Conservation (phyloP, 2,329 filamentous ascomycete species). For the Aspergillus jensenii region DNA sequence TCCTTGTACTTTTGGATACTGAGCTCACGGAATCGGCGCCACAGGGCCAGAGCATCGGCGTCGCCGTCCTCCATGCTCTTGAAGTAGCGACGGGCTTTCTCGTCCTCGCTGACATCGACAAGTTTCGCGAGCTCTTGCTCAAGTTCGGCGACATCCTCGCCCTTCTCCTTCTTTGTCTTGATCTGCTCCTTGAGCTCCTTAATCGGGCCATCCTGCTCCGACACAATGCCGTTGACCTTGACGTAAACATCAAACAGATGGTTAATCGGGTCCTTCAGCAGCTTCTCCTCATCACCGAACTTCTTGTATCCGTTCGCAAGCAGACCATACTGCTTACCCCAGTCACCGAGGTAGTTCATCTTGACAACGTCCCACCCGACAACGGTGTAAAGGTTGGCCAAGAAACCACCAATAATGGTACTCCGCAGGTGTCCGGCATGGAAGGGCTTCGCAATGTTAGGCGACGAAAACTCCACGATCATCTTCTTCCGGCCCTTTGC, state of each 20-base stretch:
- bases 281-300: constrained; percentile 61
- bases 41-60: constrained; percentile 58
- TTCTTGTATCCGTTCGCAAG: constrained; percentile 62
- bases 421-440: constrained; percentile 65
- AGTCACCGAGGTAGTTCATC: constrained; percentile 69
- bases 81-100: constrained; percentile 64
- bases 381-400: constrained; percentile 60
- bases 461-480: constrained; percentile 66
- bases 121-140: constrained; percentile 51
- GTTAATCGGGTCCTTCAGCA: constrained; percentile 62
- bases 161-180: constrained; percentile 49
- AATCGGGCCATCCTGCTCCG: constrained; percentile 56
- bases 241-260: constrained; percentile 68
- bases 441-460: constrained; percentile 68
- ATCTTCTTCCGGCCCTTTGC: constrained; percentile 58
- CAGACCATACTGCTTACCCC: constrained; percentile 68
- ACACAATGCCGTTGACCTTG: constrained; percentile 59
- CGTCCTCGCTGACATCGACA: constrained; percentile 56
- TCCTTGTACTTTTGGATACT: constrained; percentile 65
- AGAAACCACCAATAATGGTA: constrained; percentile 67
- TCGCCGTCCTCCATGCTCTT: constrained; percentile 68
- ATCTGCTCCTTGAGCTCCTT: constrained; percentile 55
- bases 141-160: constrained; percentile 48
- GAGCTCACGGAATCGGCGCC: constrained; percentile 63
- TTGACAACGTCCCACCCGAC: constrained; percentile 63